A percentile compares a stretch with the other conserved stretches of the same genome.
Conservation (phyloP, 768 basidiomycete species). For the Postia placenta region DNA sequence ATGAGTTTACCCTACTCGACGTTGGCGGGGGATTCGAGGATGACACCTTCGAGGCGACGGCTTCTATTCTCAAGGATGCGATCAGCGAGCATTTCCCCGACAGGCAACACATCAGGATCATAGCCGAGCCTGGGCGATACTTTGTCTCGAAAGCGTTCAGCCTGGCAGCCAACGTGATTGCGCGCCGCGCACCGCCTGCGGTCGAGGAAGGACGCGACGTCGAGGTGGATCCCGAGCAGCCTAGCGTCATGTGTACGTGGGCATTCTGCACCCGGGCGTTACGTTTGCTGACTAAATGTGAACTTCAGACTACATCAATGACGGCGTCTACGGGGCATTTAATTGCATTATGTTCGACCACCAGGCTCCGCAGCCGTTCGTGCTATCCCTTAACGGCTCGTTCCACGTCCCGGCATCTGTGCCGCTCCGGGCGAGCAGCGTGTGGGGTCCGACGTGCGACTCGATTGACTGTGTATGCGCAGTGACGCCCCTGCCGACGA, state of each 20-base stretch:
- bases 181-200: slow-evolving; percentile 59
- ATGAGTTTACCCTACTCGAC: slow-evolving; percentile 78
- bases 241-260: slow-evolving; percentile 85
- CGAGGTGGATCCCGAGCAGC: slow-evolving; percentile 31
- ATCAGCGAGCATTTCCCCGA: slow-evolving; percentile 79
- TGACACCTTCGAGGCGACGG: slow-evolving; percentile 75
- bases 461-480: slow-evolving; percentile 89
- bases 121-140: slow-evolving; percentile 95
- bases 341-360: slow-evolving; percentile 98
- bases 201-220: slow-evolving; percentile 21
- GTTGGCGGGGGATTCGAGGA: slow-evolving; percentile 97
- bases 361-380: slow-evolving; percentile 68
- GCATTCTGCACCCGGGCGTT: slow-evolving; percentile 5
- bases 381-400: slow-evolving; percentile 63
- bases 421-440: slow-evolving; percentile 50
- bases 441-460: slow-evolving; percentile 99
- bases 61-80: slow-evolving; percentile 59
- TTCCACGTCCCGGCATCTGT: slow-evolving; percentile 47
- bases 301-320: slow-evolving; percentile 91
- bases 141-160: slow-evolving; percentile 91
- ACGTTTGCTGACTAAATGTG: background rate
- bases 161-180: slow-evolving; percentile 90
- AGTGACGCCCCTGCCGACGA: slow-evolving; percentile 53
- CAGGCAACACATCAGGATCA: slow-evolving; percentile 63
- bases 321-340: slow-evolving; percentile 96